phyloP scores from a whole-genome alignment of 176 grass and related monocot genomes.

The Aegilops sharonensis region DNA sequence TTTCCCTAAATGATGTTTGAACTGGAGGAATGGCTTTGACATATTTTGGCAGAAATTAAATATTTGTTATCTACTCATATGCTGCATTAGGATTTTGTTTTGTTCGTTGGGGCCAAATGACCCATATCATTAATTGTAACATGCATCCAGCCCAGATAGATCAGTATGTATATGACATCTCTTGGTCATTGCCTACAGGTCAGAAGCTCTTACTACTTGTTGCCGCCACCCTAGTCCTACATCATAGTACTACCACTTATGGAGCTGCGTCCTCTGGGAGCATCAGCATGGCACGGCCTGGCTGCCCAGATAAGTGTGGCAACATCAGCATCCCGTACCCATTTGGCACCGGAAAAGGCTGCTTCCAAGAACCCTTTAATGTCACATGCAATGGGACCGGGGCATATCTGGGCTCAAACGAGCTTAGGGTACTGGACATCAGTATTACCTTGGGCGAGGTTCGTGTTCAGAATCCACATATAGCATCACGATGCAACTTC shows the following conservation, averaged over 20 bases:
- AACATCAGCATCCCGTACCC: constrained; percentile 51
- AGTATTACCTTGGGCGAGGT: background rate
- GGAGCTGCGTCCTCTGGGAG: background rate
- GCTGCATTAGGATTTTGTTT: background rate
- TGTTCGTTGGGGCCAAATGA: background rate
- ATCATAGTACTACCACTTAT: background rate
- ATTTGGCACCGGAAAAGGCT: constrained; percentile 36
- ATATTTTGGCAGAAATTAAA: background rate
- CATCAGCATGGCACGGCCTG: background rate
- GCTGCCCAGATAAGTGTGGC: constrained; percentile 45
- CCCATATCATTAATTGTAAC: background rate
- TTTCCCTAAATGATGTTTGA: background rate
- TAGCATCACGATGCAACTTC: background rate
- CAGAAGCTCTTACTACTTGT: background rate
- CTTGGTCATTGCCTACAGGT: background rate
- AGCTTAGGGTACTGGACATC: background rate
- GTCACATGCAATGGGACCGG: background rate
- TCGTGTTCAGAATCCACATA: background rate
- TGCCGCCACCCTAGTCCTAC: background rate
- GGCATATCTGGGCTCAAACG: background rate
- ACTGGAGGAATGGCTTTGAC: background rate
- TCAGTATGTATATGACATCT: background rate
- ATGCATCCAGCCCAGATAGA: background rate
- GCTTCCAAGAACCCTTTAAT: constrained; percentile 13
- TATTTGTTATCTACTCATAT: background rate